These are phyloP conservation scores for Globisporangium lucens DNA, from an alignment of 352 stramenopile genomes.

Conservation along the genomic window DNA sequence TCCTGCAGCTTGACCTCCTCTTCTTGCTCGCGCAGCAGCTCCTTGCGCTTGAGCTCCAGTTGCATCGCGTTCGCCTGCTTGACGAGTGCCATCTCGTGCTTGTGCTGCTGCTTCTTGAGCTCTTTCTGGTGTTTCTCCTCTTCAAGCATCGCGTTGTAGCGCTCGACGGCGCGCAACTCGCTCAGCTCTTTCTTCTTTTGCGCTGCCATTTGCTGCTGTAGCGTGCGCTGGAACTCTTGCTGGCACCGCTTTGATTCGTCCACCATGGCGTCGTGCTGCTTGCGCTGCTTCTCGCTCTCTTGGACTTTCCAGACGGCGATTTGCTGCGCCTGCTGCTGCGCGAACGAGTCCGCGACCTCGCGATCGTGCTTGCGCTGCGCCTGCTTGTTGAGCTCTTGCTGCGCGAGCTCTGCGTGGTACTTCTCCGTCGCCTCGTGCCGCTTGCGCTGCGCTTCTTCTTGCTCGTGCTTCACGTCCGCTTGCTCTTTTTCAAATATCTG, in stretches of 20 bases:
- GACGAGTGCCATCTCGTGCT: constrained; percentile 40
- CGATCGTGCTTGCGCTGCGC: constrained; percentile 27
- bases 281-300: constrained; percentile 31
- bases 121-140: constrained; percentile 45
- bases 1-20: constrained; percentile 48
- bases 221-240: constrained; percentile 35
- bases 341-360: constrained; percentile 33
- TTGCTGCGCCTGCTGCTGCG: constrained; percentile 33
- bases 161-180: constrained; percentile 40
- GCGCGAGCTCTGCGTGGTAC: constrained; percentile 37
- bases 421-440: constrained; percentile 34
- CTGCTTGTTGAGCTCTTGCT: constrained; percentile 43
- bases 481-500: constrained; percentile 63
- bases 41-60: constrained; percentile 45
- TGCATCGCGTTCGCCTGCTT: constrained; percentile 51
- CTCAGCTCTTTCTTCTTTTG: constrained; percentile 41
- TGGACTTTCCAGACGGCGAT: constrained; percentile 38
- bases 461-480: constrained; percentile 48
- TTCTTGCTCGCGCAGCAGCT: constrained; percentile 34
- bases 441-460: constrained; percentile 39
- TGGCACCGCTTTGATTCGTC: constrained; percentile 43
- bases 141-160: constrained; percentile 40
- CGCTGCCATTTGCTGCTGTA: constrained; percentile 30
- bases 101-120: constrained; percentile 39
- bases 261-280: constrained; percentile 28